A percentile compares a stretch with the other conserved stretches of the same genome.
These are phyloP conservation scores for Gossypium gossypioides DNA, from an alignment of 441 rosid species.

Conservation along the genomic window DNA sequence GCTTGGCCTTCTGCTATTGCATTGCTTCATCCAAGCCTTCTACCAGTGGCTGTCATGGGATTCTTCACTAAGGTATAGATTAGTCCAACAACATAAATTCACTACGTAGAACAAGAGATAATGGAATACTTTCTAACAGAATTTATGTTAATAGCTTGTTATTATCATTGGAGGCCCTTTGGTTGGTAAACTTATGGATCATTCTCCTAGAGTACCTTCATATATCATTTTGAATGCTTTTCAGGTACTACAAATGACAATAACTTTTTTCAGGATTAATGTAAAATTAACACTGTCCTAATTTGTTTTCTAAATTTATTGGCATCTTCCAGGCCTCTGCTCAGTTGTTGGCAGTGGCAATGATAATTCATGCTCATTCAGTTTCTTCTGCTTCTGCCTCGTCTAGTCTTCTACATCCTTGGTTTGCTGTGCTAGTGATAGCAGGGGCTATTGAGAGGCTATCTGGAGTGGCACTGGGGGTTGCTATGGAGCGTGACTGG, in stretches of 20 bases:
- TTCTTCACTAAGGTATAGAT: slow-evolving; percentile 58
- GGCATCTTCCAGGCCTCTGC: slow-evolving; percentile 53
- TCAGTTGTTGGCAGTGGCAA: slow-evolving; percentile 69
- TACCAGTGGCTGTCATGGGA: slow-evolving; percentile 85
- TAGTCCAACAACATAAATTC: slow-evolving; percentile 3
- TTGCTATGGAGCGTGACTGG: slow-evolving; percentile 92
- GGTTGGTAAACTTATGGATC: slow-evolving; percentile 82
- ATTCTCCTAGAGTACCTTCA: slow-evolving; percentile 75
- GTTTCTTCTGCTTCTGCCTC: slow-evolving; percentile 43
- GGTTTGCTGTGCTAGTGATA: slow-evolving; percentile 63
- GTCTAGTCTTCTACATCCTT: slow-evolving; percentile 56
- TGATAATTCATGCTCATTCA: slow-evolving; percentile 70
- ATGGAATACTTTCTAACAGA: slow-evolving; percentile 2
- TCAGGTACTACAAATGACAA: slow-evolving; percentile 40
- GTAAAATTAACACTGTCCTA: neutral
- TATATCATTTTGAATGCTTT: slow-evolving; percentile 52
- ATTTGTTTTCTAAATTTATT: neutral
- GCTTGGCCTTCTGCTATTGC: slow-evolving; percentile 97
- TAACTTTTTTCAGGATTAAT: neutral
- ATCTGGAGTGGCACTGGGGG: slow-evolving; percentile 75
- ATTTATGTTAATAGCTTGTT: slow-evolving; percentile 33
- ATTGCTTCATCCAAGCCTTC: slow-evolving; percentile 81
- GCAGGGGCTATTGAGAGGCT: slow-evolving; percentile 72
- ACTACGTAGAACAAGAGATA: neutral
- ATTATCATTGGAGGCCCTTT: slow-evolving; percentile 79